Evolutionary conservation across 139 green algal genomes (phyloP).

Genomic region (Yamagishiella unicocca): DNA sequence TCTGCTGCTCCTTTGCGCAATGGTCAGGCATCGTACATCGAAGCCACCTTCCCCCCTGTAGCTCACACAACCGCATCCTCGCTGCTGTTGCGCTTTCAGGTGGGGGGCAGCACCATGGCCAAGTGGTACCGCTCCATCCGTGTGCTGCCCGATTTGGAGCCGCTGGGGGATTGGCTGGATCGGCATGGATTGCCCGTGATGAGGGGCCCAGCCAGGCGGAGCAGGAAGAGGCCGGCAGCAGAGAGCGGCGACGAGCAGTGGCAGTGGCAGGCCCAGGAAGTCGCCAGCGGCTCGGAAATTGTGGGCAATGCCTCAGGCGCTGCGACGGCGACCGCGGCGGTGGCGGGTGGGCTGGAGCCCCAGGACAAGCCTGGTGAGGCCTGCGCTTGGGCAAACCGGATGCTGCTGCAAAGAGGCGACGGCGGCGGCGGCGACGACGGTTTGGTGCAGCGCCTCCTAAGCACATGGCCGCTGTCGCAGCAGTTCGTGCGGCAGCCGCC

Average conservation of each 20-base stretch:
- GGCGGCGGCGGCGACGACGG: not conserved
- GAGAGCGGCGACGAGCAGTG: not conserved
- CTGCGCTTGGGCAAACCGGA: not conserved
- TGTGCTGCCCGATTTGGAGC: slow-evolving; percentile 40
- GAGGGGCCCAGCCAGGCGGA: slow-evolving; percentile 6
- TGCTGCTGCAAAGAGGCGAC: not conserved
- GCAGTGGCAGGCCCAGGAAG: too few species aligned
- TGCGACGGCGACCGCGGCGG: too few species aligned
- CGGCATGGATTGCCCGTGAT: slow-evolving; percentile 26
- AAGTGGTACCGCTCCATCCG: slow-evolving; percentile 50
- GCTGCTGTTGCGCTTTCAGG: not conserved
- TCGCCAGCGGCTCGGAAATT: too few species aligned
- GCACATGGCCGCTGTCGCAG: slow-evolving; percentile 15
- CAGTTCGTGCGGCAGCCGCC: not conserved
- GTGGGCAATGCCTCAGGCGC: too few species aligned
- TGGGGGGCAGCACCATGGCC: slow-evolving; percentile 27
- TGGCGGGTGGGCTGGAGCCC: too few species aligned
- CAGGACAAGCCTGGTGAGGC: too few species aligned
- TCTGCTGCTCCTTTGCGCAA: too few species aligned
- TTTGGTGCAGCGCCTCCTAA: not conserved
- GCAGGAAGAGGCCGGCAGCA: not conserved
- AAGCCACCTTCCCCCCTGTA: too few species aligned
- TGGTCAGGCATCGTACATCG: too few species aligned
- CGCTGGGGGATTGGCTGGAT: slow-evolving; percentile 43
- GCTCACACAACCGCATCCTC: too few species aligned